These are phyloP conservation scores for Cercospora janseana DNA, from an alignment of 2,329 filamentous ascomycete genomes.

Conservation along the genomic window DNA sequence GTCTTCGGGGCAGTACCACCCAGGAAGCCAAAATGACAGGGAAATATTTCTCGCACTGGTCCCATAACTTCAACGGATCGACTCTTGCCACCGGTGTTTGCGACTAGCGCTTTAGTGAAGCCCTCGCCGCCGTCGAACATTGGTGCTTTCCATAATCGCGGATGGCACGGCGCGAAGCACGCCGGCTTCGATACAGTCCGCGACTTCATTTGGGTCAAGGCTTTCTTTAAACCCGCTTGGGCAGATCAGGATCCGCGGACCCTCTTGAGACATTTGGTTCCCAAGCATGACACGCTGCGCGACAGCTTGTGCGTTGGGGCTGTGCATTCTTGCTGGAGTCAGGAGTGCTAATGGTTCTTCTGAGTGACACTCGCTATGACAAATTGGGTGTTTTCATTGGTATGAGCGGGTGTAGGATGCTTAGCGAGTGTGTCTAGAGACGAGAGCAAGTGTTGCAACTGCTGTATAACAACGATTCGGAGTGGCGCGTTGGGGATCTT, in stretches of 20 bases:
- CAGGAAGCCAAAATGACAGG: slow-evolving; percentile 51
- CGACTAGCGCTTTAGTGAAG: slow-evolving; percentile 50
- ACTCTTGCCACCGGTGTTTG: slow-evolving; percentile 45
- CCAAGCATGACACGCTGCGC: slow-evolving; percentile 17
- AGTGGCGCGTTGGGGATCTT: slow-evolving; percentile 1
- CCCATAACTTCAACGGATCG: slow-evolving; percentile 44
- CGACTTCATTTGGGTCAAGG: slow-evolving; percentile 50
- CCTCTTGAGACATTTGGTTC: slow-evolving; percentile 24
- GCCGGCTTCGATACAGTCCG: slow-evolving; percentile 52
- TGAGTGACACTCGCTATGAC: background rate
- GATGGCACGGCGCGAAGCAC: slow-evolving; percentile 47
- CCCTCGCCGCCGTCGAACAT: slow-evolving; percentile 56
- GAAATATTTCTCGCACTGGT: slow-evolving; percentile 44
- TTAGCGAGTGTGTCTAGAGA: slow-evolving; percentile 9
- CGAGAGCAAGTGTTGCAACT: slow-evolving; percentile 10
- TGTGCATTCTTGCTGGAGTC: slow-evolving; percentile 13
- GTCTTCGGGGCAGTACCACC: slow-evolving; percentile 38
- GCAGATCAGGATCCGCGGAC: slow-evolving; percentile 48
- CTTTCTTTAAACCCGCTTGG: slow-evolving; percentile 58
- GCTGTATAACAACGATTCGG: slow-evolving; percentile 3
- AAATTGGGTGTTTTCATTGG: too few relatives aligned
- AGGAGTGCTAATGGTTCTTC: background rate
- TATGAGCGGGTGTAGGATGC: too few relatives aligned
- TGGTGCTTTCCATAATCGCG: slow-evolving; percentile 50
- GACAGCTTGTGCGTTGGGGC: slow-evolving; percentile 14